Conservation (phyloP, 345 rosid genomes). For the Dipteronia sinensis region DNA sequence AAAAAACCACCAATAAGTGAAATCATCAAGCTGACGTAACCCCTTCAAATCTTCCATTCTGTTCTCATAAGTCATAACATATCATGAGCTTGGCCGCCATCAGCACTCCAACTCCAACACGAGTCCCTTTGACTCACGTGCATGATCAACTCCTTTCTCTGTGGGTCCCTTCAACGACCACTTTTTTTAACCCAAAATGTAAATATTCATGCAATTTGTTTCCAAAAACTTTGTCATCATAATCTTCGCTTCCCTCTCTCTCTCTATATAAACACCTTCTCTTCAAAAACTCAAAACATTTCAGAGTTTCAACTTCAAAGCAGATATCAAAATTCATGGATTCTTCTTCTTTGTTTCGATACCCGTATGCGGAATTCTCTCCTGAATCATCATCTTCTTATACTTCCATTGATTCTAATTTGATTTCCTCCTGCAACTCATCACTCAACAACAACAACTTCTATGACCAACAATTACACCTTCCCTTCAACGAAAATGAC, state of each 20-base stretch:
- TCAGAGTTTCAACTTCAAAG: neutral
- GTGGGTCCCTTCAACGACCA: conserved; percentile 37
- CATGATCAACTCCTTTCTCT: neutral
- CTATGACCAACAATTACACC: conserved; percentile 22
- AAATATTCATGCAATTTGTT: conserved; percentile 25
- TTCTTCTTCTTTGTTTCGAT: conserved; percentile 33
- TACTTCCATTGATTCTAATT: conserved; percentile 23
- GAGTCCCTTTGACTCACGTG: conserved; percentile 60
- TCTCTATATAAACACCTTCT: conserved; percentile 25
- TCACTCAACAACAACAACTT: neutral
- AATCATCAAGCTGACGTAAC: conserved; percentile 31
- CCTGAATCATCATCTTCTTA: conserved; percentile 34
- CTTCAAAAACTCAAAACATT: neutral
- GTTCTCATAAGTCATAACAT: too few species aligned
- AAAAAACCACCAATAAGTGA: neutral
- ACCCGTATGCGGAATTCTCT: conserved; percentile 31
- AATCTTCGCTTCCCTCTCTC: conserved; percentile 15
- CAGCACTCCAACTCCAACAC: neutral
- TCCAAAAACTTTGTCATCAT: neutral
- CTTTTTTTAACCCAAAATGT: conserved; percentile 18
- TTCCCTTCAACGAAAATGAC: conserved; percentile 66
- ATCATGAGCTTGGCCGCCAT: conserved; percentile 39
- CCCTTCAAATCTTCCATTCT: too few species aligned
- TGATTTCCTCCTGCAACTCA: conserved; percentile 4
- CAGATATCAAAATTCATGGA: conserved; percentile 30